Evolutionary conservation across 1,284 basidiomycete genomes (phyloP), one percentile per base, ranked within the genome.

Genomic region (Rhizoctonia solani): DNA sequence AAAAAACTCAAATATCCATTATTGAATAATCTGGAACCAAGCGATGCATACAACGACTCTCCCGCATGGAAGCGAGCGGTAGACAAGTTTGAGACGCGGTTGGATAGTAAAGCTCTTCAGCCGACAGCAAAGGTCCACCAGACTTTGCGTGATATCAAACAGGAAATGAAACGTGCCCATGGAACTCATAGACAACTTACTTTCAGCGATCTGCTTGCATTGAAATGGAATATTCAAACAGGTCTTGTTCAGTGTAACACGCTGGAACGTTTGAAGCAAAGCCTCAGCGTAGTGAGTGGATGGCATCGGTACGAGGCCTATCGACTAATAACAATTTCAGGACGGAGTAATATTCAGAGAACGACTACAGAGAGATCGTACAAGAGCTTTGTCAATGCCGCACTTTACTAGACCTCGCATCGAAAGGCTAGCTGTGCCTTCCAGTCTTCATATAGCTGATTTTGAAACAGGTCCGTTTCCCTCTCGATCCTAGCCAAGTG

Each of bases 61-160:
- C 59, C 59, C 23, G 47, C 37, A 14, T 63, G 59, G 59, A 63
- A 63, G 25, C 32, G 59, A n/a, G 19, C 44, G n/a, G 49, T 63
- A 21, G 59, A 63, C 49, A 63, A 63, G 21, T 42, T 25, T 19
- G 59, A 63, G 37, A 63, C 34, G 19, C 47, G 59, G 30, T 3
- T 63, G 4, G 47, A 63, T 21, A 63, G 59, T 21, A 32, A 53
- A n/a, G 59, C 59, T 2, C 30, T 63, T 2, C 49, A 25, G 6
- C 59, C 59, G 29, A 63, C 32, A 5, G 44, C 49, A 2, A 63
- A 29, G 37, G n/a, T 63, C 13, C 59, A 63, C 25, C 49, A 63
- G 37, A 63, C 59, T 9, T 32, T 63, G 8, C 46, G 47, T 16
- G 30, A 63, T 39, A 34, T 63, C 21, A 63, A 63, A 52, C 44